Evolutionary conservation across 2,329 filamentous ascomycete species (phyloP).

Genomic region (Lachnellula arida): DNA sequence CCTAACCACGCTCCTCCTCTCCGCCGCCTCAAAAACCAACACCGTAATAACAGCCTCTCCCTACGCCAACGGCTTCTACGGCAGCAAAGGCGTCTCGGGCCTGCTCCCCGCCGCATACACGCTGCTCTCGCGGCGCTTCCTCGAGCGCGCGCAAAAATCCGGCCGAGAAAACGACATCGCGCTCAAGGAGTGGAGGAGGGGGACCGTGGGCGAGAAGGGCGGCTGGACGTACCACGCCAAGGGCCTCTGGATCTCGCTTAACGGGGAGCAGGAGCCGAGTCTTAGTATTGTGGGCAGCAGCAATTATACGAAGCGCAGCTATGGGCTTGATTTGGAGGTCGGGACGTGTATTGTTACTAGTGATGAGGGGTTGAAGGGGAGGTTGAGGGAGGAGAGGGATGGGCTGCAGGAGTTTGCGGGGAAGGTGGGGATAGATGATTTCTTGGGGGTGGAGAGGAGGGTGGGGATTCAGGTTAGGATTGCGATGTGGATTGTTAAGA

Average conservation of each 20-base stretch:
- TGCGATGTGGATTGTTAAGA: conserved; percentile 89
- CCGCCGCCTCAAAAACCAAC: conserved; percentile 63
- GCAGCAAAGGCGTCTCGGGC: conserved; percentile 80
- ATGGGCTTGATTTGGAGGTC: conserved; percentile 85
- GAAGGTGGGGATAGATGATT: conserved; percentile 68
- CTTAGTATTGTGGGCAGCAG: conserved; percentile 85
- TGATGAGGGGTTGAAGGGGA: conserved; percentile 64
- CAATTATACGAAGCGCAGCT: conserved; percentile 94
- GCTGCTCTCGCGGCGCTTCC: conserved; percentile 75
- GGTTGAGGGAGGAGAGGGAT: conserved; percentile 72
- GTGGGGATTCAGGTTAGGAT: conserved; percentile 81
- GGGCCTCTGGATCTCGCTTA: conserved; percentile 82
- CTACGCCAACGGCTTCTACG: conserved; percentile 92
- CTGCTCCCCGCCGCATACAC: conserved; percentile 92
- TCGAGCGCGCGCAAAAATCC: conserved; percentile 38
- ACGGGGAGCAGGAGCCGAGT: conserved; percentile 60
- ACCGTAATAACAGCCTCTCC: conserved; percentile 90
- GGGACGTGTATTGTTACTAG: conserved; percentile 81
- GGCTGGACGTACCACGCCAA: conserved; percentile 99
- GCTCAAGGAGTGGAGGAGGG: conserved; percentile 83
- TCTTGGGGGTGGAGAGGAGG: conserved; percentile 73
- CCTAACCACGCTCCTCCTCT: conserved; percentile 73
- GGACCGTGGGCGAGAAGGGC: conserved; percentile 71
- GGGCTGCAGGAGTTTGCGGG: conserved; percentile 74
- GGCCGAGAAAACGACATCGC: conserved; percentile 55